Percentiles rank a stretch among this genome's conserved stretches.
Conservation (phyloP, 2,329 filamentous ascomycete species). For the Ophiosphaerella narmari region DNA sequence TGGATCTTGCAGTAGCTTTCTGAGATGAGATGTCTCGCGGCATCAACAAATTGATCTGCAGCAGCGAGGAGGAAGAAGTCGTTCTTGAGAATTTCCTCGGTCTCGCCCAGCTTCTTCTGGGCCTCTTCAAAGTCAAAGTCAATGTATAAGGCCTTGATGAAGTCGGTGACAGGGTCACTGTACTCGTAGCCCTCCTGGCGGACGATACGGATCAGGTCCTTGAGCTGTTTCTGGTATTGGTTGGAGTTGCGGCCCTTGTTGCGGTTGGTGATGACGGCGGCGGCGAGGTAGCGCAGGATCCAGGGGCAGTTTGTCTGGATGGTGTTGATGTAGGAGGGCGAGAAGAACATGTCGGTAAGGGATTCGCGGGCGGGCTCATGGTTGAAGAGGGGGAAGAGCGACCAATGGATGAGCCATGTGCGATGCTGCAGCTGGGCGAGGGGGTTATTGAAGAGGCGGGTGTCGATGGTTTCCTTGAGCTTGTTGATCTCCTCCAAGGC, state of each 20-base stretch:
- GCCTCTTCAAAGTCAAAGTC: slow-evolving; percentile 98
- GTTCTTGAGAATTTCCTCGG: slow-evolving; percentile 86
- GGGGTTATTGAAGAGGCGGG: slow-evolving; percentile 93
- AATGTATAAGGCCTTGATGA: slow-evolving; percentile 93
- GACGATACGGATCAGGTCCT: slow-evolving; percentile 94
- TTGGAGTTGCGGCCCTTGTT: slow-evolving; percentile 72
- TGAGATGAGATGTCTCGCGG: slow-evolving; percentile 93
- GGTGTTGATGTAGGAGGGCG: slow-evolving; percentile 96
- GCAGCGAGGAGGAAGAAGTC: slow-evolving; percentile 94
- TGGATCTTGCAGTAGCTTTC: slow-evolving; percentile 99
- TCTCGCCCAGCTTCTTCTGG: slow-evolving; percentile 81
- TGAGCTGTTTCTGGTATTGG: slow-evolving; percentile 97
- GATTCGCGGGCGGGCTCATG: slow-evolving; percentile 87
- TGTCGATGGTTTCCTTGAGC: slow-evolving; percentile 79
- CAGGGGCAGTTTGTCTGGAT: slow-evolving; percentile 98
- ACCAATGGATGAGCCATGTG: slow-evolving; percentile 98
- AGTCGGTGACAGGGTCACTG: slow-evolving; percentile 91
- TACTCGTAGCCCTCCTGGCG: slow-evolving; percentile 98
- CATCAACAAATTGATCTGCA: slow-evolving; percentile 88
- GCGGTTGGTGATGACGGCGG: slow-evolving; percentile 90
- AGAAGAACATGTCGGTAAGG: slow-evolving; percentile 96
- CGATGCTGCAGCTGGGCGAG: slow-evolving; percentile 94
- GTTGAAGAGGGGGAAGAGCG: slow-evolving; percentile 99
- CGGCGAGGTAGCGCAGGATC: slow-evolving; percentile 91
- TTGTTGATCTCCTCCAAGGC: slow-evolving; percentile 70